Conservation (phyloP, 179 eudicot genomes). For the Nepenthes alata region DNA sequence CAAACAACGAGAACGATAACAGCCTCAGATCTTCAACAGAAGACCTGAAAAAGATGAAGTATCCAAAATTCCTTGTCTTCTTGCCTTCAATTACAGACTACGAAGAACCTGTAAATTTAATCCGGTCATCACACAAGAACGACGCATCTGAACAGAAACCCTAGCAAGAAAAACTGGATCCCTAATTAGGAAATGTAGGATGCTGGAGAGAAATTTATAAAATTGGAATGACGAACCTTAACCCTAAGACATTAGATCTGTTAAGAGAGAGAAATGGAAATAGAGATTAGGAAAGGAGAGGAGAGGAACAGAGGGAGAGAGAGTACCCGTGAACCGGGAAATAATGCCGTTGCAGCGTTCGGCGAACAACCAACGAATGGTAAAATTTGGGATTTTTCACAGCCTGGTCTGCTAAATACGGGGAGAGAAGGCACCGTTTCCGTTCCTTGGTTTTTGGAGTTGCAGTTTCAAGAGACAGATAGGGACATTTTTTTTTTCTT, state of each 20-base stretch:
- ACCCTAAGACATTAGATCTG: conserved; percentile 13
- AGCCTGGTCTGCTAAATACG: not conserved
- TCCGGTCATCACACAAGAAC: not conserved
- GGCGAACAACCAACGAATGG: conserved; percentile 7
- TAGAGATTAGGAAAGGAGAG: not conserved
- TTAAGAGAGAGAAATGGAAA: conserved; percentile 17
- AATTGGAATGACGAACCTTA: conserved; percentile 11
- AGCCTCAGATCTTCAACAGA: conserved; percentile 8
- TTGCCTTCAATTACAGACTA: conserved; percentile 2
- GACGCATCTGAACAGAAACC: not conserved
- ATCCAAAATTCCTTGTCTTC: conserved; percentile 1
- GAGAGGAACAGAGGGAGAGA: not conserved
- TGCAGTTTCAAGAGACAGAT: not conserved
- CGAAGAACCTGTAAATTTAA: not conserved
- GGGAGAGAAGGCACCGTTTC: too few relatives aligned
- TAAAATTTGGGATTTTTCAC: too few relatives aligned
- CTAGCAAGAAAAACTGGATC: conserved; percentile 1
- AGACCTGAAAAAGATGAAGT: not conserved
- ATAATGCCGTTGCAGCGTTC: conserved; percentile 60
- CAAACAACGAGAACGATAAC: not conserved
- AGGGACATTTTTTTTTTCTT: not conserved
- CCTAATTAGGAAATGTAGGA: not conserved
- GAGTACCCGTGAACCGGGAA: conserved; percentile 30
- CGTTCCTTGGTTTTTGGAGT: not conserved
- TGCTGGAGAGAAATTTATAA: not conserved